A percentile compares a stretch with the other conserved stretches of the same genome.
Evolutionary conservation across 1,139 yeast genomes (phyloP).

Genomic region (Saccharomyces hybrid): DNA sequence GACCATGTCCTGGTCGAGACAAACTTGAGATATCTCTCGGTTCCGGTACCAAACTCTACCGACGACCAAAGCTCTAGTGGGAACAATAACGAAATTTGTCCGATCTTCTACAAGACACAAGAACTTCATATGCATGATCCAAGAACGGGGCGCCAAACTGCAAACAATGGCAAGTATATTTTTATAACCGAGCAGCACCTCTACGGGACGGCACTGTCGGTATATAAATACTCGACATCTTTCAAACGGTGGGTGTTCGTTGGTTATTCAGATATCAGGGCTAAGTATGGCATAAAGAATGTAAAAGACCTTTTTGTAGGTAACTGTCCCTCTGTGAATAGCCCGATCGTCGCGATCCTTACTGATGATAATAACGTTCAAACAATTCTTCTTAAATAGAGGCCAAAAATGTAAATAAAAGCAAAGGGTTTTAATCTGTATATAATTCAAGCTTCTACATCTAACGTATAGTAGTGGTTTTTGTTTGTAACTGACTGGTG

Average conservation of each 20-base stretch:
- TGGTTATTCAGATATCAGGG: conserved; percentile 22
- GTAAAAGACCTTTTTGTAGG: conserved; percentile 6
- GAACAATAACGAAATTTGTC: neutral
- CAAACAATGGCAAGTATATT: conserved; percentile 9
- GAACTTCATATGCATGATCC: neutral
- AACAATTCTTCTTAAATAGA: neutral
- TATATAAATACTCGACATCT: conserved; percentile 12
- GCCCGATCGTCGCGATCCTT: neutral
- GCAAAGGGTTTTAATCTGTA: neutral
- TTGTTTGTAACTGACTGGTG: neutral
- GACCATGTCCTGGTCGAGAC: conserved; percentile 2
- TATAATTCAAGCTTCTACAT: neutral
- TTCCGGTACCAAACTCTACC: neutral
- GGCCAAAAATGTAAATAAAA: neutral
- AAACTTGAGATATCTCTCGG: conserved; percentile 1
- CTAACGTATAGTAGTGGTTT: neutral
- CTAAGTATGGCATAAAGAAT: conserved; percentile 17
- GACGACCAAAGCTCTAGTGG: neutral
- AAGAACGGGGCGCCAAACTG: neutral
- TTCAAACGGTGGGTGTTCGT: conserved; percentile 17
- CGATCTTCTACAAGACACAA: neutral
- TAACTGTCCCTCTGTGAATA: neutral
- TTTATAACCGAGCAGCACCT: conserved; percentile 18
- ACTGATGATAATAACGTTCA: neutral
- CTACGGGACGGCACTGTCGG: conserved; percentile 20